Evolutionary conservation across 129 eudicot species (phyloP).

Genomic region (Heracleum sosnowskyi): DNA sequence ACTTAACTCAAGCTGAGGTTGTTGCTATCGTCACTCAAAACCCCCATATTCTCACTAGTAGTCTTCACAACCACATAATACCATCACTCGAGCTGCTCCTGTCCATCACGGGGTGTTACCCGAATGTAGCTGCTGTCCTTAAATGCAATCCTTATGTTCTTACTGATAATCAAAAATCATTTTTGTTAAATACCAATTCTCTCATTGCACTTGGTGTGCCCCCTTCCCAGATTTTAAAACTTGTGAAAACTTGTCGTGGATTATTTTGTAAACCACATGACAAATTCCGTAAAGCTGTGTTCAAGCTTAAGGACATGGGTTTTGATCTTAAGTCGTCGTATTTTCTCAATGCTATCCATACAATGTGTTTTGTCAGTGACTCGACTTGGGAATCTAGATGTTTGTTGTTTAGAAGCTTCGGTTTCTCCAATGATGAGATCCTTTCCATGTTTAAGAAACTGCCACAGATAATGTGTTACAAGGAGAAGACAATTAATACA

Average conservation of each 20-base stretch:
- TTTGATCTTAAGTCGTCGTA: not conserved
- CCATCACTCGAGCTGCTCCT: not conserved
- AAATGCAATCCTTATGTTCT: not conserved
- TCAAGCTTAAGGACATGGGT: slow-evolving; percentile 10
- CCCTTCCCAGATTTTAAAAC: not conserved
- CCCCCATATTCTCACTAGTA: not conserved
- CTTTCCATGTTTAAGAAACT: not conserved
- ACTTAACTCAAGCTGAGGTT: not conserved
- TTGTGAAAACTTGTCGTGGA: not conserved
- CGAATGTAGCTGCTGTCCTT: not conserved
- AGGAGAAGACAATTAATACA: not conserved
- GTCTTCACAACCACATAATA: not conserved
- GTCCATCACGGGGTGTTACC: not conserved
- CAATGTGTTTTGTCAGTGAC: not conserved
- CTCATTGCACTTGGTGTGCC: not conserved
- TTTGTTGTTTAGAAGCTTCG: not conserved
- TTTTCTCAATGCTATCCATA: not conserved
- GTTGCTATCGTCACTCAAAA: not conserved
- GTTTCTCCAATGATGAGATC: slow-evolving; percentile 13
- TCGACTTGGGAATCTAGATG: slow-evolving; percentile 10
- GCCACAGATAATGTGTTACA: not conserved
- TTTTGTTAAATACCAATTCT: not conserved
- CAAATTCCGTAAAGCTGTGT: not conserved
- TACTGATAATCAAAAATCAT: not conserved
- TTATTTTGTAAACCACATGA: not conserved